phyloP scores from a whole-genome alignment of 768 basidiomycete genomes.

The Termitomyces sp. region DNA sequence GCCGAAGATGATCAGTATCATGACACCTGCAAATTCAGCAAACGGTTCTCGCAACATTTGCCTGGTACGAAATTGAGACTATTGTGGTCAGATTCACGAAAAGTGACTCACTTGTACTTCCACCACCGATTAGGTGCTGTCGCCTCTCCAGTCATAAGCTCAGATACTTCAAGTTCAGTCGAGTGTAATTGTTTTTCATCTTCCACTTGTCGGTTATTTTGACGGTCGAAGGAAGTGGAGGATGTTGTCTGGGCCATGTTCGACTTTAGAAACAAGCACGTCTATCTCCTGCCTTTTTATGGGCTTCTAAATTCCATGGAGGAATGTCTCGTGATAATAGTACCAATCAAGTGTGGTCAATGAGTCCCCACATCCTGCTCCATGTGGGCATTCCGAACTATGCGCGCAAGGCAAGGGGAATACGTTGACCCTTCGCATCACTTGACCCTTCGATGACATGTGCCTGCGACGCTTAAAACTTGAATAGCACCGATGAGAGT shows the following conservation, averaged over 20 bases:
- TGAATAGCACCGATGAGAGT: too few relatives aligned
- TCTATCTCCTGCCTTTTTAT: neutral
- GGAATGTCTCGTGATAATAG: neutral
- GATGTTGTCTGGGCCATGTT: neutral
- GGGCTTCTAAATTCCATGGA: neutral
- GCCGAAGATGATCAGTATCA: constrained; percentile 52
- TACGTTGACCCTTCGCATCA: neutral
- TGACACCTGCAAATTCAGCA: constrained; percentile 52
- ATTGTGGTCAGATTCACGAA: neutral
- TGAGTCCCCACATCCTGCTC: neutral
- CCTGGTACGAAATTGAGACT: constrained; percentile 8
- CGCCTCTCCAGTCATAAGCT: neutral
- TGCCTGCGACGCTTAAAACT: neutral
- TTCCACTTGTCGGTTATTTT: neutral
- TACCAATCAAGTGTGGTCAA: neutral
- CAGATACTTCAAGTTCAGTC: neutral
- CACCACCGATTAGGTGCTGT: constrained; percentile 20
- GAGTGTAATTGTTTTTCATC: neutral
- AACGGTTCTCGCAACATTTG: constrained; percentile 33
- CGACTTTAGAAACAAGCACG: neutral
- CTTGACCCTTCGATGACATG: neutral
- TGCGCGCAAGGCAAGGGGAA: neutral
- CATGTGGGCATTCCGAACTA: neutral
- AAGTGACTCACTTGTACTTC: constrained; percentile 22
- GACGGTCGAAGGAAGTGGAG: neutral